Conservation (phyloP, 306 rosid genomes). For the Abrus precatorius region DNA sequence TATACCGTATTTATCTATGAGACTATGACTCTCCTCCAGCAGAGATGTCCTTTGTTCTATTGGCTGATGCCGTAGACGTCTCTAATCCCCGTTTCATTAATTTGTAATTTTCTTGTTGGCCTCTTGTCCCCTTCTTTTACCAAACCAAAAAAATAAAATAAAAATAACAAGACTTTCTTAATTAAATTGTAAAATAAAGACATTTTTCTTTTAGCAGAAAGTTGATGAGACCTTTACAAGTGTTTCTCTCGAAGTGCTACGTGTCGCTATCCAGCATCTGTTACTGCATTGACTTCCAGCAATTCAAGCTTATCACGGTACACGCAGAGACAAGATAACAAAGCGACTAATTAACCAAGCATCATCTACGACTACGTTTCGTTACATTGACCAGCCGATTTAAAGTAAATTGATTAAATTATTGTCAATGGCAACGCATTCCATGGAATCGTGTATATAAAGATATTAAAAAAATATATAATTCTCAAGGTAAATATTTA, state of each 20-base stretch:
- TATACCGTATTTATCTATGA: neutral
- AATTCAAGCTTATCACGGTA: neutral
- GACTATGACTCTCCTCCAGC: too few species aligned
- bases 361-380: neutral
- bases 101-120: too few species aligned
- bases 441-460: neutral
- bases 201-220: neutral
- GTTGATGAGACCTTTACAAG: neutral
- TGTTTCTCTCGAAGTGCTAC: neutral
- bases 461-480: neutral
- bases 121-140: too few species aligned
- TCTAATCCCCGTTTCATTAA: too few species aligned
- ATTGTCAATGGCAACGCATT: neutral
- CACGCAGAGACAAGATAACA: neutral
- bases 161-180: neutral
- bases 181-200: neutral
- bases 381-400: too few species aligned
- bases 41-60: too few species aligned
- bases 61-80: too few species aligned
- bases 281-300: too few species aligned
- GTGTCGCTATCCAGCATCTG: neutral
- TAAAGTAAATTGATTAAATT: neutral
- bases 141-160: too few species aligned
- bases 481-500: neutral
- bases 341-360: neutral